A percentile compares a stretch with the other conserved stretches of the same genome.
Conservation (phyloP, 495 filamentous ascomycete species). For the Talaromyces adpressus region DNA sequence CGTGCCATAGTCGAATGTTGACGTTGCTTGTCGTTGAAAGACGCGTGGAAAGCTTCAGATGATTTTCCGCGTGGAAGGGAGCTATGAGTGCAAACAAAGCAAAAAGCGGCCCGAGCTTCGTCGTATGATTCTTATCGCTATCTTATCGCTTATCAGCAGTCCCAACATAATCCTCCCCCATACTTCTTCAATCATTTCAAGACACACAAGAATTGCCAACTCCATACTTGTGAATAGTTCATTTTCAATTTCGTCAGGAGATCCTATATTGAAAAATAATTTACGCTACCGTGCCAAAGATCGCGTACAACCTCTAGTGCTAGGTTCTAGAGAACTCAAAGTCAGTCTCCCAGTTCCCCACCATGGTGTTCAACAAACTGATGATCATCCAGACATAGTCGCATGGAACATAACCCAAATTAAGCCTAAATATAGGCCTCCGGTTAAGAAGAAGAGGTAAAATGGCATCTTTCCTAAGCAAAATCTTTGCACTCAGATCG, state of each 20-base stretch:
- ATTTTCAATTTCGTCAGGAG: too few relatives aligned
- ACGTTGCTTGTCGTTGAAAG: neutral
- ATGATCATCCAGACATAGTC: neutral
- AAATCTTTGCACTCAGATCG: neutral
- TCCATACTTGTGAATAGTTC: neutral
- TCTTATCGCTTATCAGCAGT: slow-evolving; percentile 6
- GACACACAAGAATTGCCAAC: neutral
- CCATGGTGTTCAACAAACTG: neutral
- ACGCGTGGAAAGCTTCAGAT: neutral
- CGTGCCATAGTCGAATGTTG: neutral
- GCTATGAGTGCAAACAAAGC: neutral
- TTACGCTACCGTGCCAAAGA: too few relatives aligned
- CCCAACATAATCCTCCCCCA: neutral
- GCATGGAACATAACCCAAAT: neutral
- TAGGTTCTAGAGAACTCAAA: too few relatives aligned
- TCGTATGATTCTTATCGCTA: slow-evolving; percentile 1
- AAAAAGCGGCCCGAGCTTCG: neutral
- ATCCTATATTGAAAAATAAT: too few relatives aligned
- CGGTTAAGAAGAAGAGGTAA: neutral
- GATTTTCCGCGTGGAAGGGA: neutral
- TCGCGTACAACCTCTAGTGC: too few relatives aligned
- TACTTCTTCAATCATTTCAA: neutral
- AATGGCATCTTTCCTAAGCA: neutral
- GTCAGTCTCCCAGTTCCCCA: neutral
- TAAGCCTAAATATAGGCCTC: neutral